A percentile compares a stretch with the other conserved stretches of the same genome.
Conservation (phyloP, 805 yeast genomes). For the Candida manassasensis region DNA sequence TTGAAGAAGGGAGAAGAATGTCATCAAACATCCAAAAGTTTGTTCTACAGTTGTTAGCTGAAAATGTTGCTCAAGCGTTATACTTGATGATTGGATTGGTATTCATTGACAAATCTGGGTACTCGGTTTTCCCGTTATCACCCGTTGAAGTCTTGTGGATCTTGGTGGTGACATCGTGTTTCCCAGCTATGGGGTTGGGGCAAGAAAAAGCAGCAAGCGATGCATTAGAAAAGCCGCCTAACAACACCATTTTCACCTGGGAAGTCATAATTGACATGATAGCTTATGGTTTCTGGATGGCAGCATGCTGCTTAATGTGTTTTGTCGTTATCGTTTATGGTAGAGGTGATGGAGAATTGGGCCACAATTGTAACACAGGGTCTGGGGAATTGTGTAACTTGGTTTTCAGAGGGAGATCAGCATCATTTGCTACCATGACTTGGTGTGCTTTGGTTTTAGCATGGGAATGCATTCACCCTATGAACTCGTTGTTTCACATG, state of each 20-base stretch:
- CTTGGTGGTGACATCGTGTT: constrained; percentile 71
- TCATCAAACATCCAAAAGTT: constrained; percentile 73
- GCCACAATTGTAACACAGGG: constrained; percentile 30
- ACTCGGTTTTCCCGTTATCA: constrained; percentile 33
- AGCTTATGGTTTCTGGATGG: constrained; percentile 40
- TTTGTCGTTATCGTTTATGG: constrained; percentile 36
- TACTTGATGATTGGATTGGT: constrained; percentile 47
- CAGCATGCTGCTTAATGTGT: constrained; percentile 34
- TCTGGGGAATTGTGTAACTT: constrained; percentile 21
- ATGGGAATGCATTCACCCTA: constrained; percentile 38
- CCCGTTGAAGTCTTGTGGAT: constrained; percentile 82
- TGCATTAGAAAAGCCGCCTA: constrained; percentile 34
- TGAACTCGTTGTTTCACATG: constrained; percentile 31
- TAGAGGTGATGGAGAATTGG: constrained; percentile 35
- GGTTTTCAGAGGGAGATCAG: constrained; percentile 36
- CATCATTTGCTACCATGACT: constrained; percentile 35
- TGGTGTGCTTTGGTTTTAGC: constrained; percentile 40
- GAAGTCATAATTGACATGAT: constrained; percentile 39
- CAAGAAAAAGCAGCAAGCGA: constrained; percentile 38
- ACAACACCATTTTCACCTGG: constrained; percentile 34
- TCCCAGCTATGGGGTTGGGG: constrained; percentile 83
- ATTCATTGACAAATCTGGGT: constrained; percentile 28
- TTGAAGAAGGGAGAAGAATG: constrained; percentile 80
- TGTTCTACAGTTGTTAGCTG: constrained; percentile 67
- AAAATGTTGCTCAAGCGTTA: constrained; percentile 67